Base-by-base conservation (phyloP, 2,329 filamentous ascomycete species). In the Colletotrichum kahawae region DNA sequence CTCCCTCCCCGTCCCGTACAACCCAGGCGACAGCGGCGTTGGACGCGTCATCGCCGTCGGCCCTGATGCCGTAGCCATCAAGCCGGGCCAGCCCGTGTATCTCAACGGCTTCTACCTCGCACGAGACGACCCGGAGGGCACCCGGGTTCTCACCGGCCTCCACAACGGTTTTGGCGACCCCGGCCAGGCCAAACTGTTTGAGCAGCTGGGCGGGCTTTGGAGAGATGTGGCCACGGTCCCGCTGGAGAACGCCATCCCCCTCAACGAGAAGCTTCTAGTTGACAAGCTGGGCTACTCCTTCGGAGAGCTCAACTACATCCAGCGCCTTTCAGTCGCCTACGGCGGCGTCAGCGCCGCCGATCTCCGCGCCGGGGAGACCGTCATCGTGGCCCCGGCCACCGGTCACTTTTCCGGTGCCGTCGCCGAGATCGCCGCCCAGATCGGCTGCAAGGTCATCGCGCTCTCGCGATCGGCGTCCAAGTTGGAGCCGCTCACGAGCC, bases 391-490 rank as follows among this genome's bases (percentile, higher is more conserved):
- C n/a, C 89, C 89, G 0, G 89, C 89, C 1, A 90, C 88, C 0
- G 89, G 89, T 0, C 78, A 79, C 0, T 91, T 86, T 77, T 86
- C 88, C 1, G 85, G 88, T 10, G 87, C 85, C 0, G 88, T 83
- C 0, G 88, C 90, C 1, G 77, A 84, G 9, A 80, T 88, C 5
- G 89, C 89, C 0, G 71, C 88, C 1, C 86, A 88, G 0, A 85
- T 90, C 80, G 90, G 89, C 0, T 88, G 88, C 4, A 83, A 81
- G 7, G 89, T 91, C 4, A 85, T 91, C 38, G 89, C 89, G 0
- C 82, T 90, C 76, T 56, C 51, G 21, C 51, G 51, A 56, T 56
- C 51, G 51, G 88, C 88, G 0, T 80, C 88, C 18, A 87, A 87
- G 75, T 76, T 78, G 51, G 77, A 79, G 12, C 77, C 78, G n/a